These are phyloP conservation scores for Metschnikowia drakensbergensis DNA, from an alignment of 805 yeast species.

Conservation along the genomic window DNA sequence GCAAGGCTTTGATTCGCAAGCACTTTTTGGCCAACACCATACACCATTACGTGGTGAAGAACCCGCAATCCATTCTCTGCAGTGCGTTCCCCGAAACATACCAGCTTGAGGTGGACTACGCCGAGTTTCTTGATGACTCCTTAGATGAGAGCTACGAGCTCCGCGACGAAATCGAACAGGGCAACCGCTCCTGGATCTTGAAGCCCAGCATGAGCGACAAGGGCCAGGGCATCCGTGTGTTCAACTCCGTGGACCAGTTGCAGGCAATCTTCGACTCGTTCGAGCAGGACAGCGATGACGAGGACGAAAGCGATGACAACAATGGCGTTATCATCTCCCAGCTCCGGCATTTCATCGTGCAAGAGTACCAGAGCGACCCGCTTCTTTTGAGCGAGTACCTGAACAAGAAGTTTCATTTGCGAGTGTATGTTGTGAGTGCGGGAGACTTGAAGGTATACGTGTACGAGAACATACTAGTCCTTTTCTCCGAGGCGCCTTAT, in stretches of 20 bases:
- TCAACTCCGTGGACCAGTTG: conserved; percentile 71
- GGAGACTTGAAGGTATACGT: conserved; percentile 79
- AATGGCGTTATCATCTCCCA: conserved; percentile 81
- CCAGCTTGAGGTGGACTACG: conserved; percentile 86
- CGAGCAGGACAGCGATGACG: conserved; percentile 68
- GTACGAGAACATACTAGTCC: conserved; percentile 71
- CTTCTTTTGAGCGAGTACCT: conserved; percentile 57
- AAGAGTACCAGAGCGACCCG: conserved; percentile 71
- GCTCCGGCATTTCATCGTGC: conserved; percentile 86
- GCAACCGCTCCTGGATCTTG: conserved; percentile 73
- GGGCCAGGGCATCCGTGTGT: conserved; percentile 91
- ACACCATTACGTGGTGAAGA: conserved; percentile 66
- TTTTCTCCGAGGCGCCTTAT: conserved; percentile 67
- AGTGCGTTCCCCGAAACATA: conserved; percentile 69
- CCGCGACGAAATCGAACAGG: conserved; percentile 65
- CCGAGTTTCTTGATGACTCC: conserved; percentile 92
- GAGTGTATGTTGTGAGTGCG: conserved; percentile 74
- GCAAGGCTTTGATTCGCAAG: conserved; percentile 89
- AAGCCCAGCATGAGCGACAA: conserved; percentile 97
- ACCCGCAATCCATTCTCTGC: conserved; percentile 62
- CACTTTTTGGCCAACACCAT: conserved; percentile 85
- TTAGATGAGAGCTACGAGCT: conserved; percentile 90
- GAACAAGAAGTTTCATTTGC: conserved; percentile 79
- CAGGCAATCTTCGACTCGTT: conserved; percentile 82
- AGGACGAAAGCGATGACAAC: conserved; percentile 41